Base-by-base conservation (phyloP, 495 filamentous ascomycete genomes). In the Penicillium cosmopolitanum region DNA sequence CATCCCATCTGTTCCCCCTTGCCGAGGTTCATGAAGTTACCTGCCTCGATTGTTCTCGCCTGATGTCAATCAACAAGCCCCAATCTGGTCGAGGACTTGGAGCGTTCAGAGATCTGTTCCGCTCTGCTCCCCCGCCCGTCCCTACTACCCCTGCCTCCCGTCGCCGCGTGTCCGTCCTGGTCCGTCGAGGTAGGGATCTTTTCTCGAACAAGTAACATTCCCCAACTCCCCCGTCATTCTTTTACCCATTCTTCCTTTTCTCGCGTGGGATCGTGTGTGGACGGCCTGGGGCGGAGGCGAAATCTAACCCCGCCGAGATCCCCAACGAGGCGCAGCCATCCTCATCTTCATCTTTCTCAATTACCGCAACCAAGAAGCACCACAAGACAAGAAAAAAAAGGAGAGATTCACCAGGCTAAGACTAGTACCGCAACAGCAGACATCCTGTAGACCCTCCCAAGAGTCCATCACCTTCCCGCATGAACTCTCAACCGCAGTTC, bases 1-100 rank as follows among this genome's bases (percentile, higher is more conserved):
- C 58, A 19, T 34, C 57, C 43, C 31, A 42, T 25, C 53, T 57
- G 40, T 43, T 28, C 18, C 53, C 31, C 53, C 31, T 53, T 53
- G 19, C 36, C 36, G 51, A 34, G 48, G 57, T 33, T 16, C 16
- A 33, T 51, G 10, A 21, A 34, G 7, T 43, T 23, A 15, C 50
- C 34, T 35, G n/a, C 57, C 62, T 72, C 59, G 62, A 72, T 71
- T 68, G 67, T 57, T 63, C 50, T 60, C 61, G 62, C 61, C 61
- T 68, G 66, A 78, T 79, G 73, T 75, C 73, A 69, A 64, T 67
- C 60, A 72, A 76, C 52, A 67, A 77, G 60, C 61, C 69, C 63
- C 72, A 72, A 61, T 50, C 70, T 66, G 66, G 70, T 61, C 63
- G 69, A 68, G 73, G 73, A 71, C 61, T 76, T 61, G 73, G 73